These are phyloP conservation scores for Dactylonectria macrodidyma DNA, from an alignment of 2,329 filamentous ascomycete species.

Conservation along the genomic window DNA sequence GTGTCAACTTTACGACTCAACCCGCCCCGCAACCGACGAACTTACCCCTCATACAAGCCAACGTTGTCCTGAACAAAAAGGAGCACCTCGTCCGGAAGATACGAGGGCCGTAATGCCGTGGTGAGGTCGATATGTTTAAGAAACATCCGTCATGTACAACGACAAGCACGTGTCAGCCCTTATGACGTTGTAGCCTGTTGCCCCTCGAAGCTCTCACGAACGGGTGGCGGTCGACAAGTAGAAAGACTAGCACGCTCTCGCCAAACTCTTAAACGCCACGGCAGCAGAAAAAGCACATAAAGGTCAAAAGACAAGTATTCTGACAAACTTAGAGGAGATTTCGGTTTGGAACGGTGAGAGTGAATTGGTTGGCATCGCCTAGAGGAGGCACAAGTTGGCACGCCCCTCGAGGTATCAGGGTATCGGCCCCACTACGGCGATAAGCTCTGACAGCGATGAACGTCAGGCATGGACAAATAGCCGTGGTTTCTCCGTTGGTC, in stretches of 20 bases:
- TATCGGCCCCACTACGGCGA: constrained; percentile 39
- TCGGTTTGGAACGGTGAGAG: constrained; percentile 6
- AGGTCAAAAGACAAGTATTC: not conserved
- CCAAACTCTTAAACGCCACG: not conserved
- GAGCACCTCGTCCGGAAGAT: constrained; percentile 93
- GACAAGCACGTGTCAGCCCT: constrained; percentile 21
- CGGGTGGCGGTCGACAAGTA: constrained; percentile 10
- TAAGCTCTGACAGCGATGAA: constrained; percentile 25
- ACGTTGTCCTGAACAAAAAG: constrained; percentile 98
- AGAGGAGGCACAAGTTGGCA: constrained; percentile 29
- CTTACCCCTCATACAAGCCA: constrained; percentile 96
- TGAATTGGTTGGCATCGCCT: constrained; percentile 28
- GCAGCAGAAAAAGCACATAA: not conserved
- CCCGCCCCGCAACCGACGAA: constrained; percentile 36
- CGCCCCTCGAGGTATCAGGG: constrained; percentile 32
- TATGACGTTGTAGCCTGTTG: constrained; percentile 18
- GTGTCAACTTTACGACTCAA: constrained; percentile 32
- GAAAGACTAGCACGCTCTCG: not conserved
- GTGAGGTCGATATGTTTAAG: constrained; percentile 96
- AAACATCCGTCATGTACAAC: constrained; percentile 86
- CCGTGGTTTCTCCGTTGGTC: constrained; percentile 40
- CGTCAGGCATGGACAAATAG: constrained; percentile 21
- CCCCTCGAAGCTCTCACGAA: constrained; percentile 8
- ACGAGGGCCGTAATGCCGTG: constrained; percentile 92
- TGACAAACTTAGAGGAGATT: constrained; percentile 18